Evolutionary conservation across 2,329 filamentous ascomycete genomes (phyloP).

Genomic region (Alternaria angustiovoidea): DNA sequence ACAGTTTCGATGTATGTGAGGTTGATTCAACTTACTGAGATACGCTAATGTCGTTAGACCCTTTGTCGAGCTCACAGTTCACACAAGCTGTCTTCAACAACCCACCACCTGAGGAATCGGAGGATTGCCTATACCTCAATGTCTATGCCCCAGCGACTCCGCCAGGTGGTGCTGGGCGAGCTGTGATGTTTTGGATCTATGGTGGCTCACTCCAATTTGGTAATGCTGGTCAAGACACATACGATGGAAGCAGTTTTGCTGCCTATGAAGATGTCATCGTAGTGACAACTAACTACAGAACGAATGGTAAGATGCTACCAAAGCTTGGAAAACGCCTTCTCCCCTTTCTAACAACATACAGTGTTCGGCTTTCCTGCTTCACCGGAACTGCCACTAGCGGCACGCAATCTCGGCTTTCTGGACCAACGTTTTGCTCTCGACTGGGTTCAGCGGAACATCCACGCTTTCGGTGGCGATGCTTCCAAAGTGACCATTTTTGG

Average conservation of each 20-base stretch:
- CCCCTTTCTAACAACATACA: conserved; percentile 12
- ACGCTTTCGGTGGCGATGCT: conserved; percentile 59
- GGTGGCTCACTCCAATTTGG: conserved; percentile 41
- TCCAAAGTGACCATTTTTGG: conserved; percentile 59
- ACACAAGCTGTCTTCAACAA: conserved; percentile 34
- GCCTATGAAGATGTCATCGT: conserved; percentile 42
- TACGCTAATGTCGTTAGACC: conserved; percentile 18
- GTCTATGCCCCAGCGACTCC: conserved; percentile 43
- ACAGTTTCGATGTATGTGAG: conserved; percentile 30
- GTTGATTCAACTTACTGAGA: background rate
- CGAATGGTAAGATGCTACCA: conserved; percentile 30
- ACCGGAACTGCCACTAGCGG: conserved; percentile 28
- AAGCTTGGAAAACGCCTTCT: too few species aligned
- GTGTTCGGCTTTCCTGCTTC: conserved; percentile 42
- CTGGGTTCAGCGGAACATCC: conserved; percentile 62
- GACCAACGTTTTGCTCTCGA: conserved; percentile 64
- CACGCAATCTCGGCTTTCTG: conserved; percentile 62
- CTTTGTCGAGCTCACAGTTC: conserved; percentile 22
- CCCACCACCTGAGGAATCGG: conserved; percentile 36
- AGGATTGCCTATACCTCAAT: conserved; percentile 54
- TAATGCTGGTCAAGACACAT: conserved; percentile 27
- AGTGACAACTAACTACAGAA: conserved; percentile 41
- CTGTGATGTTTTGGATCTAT: conserved; percentile 45
- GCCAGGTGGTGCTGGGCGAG: conserved; percentile 22
- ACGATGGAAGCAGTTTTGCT: conserved; percentile 41